Base-by-base conservation (phyloP, 495 filamentous ascomycete species). In the Neurospora sp. region DNA sequence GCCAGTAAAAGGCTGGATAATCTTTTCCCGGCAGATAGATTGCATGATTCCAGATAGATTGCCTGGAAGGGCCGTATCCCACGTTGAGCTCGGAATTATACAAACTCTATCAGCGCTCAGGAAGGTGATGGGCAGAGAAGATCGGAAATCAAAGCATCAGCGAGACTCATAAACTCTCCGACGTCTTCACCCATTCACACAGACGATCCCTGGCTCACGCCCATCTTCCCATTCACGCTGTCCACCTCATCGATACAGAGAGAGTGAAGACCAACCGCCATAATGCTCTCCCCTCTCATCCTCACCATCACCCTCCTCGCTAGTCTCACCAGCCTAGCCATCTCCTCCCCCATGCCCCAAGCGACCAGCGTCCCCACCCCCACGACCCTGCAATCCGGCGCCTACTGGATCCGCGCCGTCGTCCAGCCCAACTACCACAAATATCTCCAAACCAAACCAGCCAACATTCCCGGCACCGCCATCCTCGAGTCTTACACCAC, bases 401-500 rank as follows among this genome's bases (percentile, higher is more conserved):
- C 87, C 73, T 84, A 83, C 82, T 90, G 87, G 87, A 86, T 90
- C 76, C 87, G 88, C 9, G 88, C 86, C 0, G 89, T 90, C 1
- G 84, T 80, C 40, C 71, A 83, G 2, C 89, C 89, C 31, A 89
- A 90, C 78, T 90, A 84, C 81, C 89, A 89, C 82, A 86, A 88
- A 74, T 90, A 90, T 78, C 81, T 90, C 31, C 88, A 90, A 81
- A 86, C 87, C 9, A 81, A 81, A 22, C 86, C 85, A 3, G 76
- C 81, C 73, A 85, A 86, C 77, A 73, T 80, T 0, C 75, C 84
- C 3, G 84, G 86, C 7, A 78, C 79, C 35, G 88, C 89, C 0
- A 73, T 90, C 22, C 80, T 90, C 44, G 83, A 85, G 17, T 84
- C 78, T 59, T 80, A 86, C 79, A 84, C 81, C 17, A 88, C 86